Evolutionary conservation across 305 asterid genomes (phyloP).

Genomic region (Galium porrigens): DNA sequence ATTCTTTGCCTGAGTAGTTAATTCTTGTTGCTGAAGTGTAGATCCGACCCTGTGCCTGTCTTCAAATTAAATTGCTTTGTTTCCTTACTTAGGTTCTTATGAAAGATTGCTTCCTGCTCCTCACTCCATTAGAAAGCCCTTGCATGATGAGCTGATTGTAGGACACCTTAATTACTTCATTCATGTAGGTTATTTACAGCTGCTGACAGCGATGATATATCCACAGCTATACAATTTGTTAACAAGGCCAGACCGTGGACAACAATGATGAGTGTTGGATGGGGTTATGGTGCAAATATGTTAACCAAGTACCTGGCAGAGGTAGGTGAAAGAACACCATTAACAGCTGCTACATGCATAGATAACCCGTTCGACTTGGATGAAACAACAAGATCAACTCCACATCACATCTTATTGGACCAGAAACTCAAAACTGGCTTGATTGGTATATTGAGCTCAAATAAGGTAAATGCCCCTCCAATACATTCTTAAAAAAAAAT

Average conservation of each 20-base stretch:
- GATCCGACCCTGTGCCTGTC: not conserved
- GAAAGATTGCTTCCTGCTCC: slow-evolving; percentile 21
- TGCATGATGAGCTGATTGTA: slow-evolving; percentile 42
- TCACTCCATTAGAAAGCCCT: slow-evolving; percentile 13
- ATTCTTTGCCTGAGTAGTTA: not conserved
- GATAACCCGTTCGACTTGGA: slow-evolving; percentile 92
- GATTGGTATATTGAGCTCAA: slow-evolving; percentile 51
- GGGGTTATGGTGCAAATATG: slow-evolving; percentile 98
- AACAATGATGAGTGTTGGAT: slow-evolving; percentile 78
- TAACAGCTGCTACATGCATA: slow-evolving; percentile 82
- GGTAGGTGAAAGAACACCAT: slow-evolving; percentile 78
- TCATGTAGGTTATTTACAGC: slow-evolving; percentile 97
- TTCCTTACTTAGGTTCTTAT: slow-evolving; percentile 23
- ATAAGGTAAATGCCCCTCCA: slow-evolving; percentile 46
- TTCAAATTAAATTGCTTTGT: not conserved
- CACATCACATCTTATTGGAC: slow-evolving; percentile 35
- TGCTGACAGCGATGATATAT: slow-evolving; percentile 97
- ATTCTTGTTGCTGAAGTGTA: not conserved
- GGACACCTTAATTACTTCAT: slow-evolving; percentile 38
- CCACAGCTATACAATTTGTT: slow-evolving; percentile 59
- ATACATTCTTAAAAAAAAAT: not conserved
- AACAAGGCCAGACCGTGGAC: slow-evolving; percentile 83
- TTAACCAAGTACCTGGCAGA: slow-evolving; percentile 90
- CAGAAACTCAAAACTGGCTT: slow-evolving; percentile 54
- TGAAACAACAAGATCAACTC: slow-evolving; percentile 51